Conservation (phyloP, 2,329 filamentous ascomycete species). For the Aspergillus luchuensis region DNA sequence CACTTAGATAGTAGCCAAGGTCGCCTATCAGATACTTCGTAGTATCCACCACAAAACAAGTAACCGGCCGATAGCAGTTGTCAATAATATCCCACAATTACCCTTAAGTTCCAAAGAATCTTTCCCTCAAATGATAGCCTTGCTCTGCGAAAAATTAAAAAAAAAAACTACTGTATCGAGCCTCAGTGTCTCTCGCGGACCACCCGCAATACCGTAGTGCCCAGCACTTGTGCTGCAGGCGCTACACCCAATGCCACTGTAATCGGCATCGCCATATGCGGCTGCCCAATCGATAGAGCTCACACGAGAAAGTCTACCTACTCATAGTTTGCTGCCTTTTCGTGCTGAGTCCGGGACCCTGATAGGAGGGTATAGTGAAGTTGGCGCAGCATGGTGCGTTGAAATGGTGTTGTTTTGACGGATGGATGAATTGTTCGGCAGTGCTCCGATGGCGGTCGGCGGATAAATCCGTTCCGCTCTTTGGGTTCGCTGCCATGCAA, state of each 20-base stretch:
- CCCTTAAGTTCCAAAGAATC: conserved; percentile 42
- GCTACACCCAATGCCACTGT: conserved; percentile 57
- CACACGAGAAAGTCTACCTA: conserved; percentile 45
- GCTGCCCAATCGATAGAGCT: conserved; percentile 58
- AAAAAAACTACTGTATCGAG: conserved; percentile 48
- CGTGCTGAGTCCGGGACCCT: too few species aligned
- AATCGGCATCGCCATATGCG: conserved; percentile 59
- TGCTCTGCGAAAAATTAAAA: conserved; percentile 53
- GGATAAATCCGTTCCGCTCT: too few species aligned
- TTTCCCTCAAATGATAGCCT: conserved; percentile 52
- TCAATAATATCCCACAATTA: too few species aligned
- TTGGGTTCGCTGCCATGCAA: too few species aligned
- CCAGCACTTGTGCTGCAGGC: conserved; percentile 50
- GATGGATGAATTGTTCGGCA: too few species aligned
- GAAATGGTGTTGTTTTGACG: too few species aligned
- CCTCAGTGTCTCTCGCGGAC: conserved; percentile 29
- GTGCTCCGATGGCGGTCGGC: too few species aligned
- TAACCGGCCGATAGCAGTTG: not conserved
- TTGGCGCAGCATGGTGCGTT: too few species aligned
- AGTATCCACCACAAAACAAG: too few species aligned
- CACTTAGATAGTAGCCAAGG: too few species aligned
- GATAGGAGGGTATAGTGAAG: too few species aligned
- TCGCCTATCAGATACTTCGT: too few species aligned
- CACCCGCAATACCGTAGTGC: conserved; percentile 42
- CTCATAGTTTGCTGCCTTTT: conserved; percentile 5